Percentiles rank a stretch among this genome's conserved stretches.
Evolutionary conservation across 345 rosid genomes (phyloP).

Genomic region (Excoecaria cochinchinensis): DNA sequence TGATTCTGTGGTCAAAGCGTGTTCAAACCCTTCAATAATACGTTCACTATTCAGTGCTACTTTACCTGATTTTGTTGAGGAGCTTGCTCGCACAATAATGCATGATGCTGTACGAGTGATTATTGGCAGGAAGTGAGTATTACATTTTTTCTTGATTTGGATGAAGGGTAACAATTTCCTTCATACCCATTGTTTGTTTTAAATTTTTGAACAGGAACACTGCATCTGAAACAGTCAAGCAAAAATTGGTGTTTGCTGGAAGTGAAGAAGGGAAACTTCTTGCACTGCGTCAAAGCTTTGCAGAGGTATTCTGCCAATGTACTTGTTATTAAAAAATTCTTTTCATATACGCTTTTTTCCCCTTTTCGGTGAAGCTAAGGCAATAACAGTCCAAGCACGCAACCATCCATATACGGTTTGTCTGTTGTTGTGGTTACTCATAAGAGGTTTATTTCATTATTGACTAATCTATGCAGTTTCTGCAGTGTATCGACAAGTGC

Average conservation of each 20-base stretch:
- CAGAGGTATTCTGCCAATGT: constrained; percentile 56
- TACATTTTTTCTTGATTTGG: not conserved
- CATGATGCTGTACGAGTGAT: constrained; percentile 95
- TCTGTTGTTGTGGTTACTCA: not conserved
- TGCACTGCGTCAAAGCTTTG: constrained; percentile 90
- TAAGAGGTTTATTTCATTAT: not conserved
- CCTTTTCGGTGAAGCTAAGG: not conserved
- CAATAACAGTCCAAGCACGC: not conserved
- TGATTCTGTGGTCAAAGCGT: constrained; percentile 85
- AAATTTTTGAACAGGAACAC: constrained; percentile 58
- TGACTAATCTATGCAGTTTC: not conserved
- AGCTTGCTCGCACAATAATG: constrained; percentile 91
- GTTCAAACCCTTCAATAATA: constrained; percentile 81
- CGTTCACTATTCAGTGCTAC: constrained; percentile 97
- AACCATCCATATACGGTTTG: not conserved
- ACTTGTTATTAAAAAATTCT: constrained; percentile 2
- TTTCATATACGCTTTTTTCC: not conserved
- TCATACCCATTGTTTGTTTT: constrained; percentile 9
- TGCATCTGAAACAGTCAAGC: constrained; percentile 80
- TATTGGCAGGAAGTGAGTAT: constrained; percentile 82
- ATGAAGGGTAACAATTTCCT: not conserved
- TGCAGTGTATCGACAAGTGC: no score
- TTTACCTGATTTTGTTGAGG: constrained; percentile 90
- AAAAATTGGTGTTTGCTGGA: constrained; percentile 83
- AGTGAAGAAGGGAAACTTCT: constrained; percentile 93